Base-by-base conservation (phyloP, 1,139 yeast genomes). In the Pichia sp. region DNA sequence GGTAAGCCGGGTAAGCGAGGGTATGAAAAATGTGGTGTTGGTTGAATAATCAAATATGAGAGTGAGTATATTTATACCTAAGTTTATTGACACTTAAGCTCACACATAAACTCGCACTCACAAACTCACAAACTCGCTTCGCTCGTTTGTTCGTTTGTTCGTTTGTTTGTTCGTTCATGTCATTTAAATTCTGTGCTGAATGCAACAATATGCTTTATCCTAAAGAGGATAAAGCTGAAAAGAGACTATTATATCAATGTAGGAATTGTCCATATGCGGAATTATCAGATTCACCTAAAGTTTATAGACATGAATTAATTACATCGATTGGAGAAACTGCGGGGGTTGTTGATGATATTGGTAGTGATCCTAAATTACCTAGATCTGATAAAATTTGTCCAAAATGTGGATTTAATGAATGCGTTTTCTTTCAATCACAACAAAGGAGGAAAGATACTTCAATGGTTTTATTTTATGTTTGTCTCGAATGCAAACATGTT, bases 141-240 rank as follows among this genome's bases (percentile, higher is more conserved):
- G n/a, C n/a, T n/a, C n/a, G n/a, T n/a, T n/a, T n/a, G n/a, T n/a
- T n/a, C n/a, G n/a, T n/a, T n/a, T n/a, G n/a, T n/a, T n/a, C n/a
- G n/a, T n/a, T n/a, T n/a, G n/a, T n/a, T n/a, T n/a, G n/a, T n/a
- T n/a, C n/a, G n/a, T n/a, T n/a, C 44, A 85, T 84, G 95, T 84
- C 95, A 35, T 88, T 88, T 64, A 75, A 94, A 60, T 88, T 88
- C 67, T 88, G 96, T 62, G 82, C 91, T 52, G 94, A 85, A 59
- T 88, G 83, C 74, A 93, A 93, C 72, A 93, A 93, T 61, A 89
- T 91, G 98, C 75, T 91, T 66, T 93, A 91, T 62, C 98, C 99
- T n/a, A 79, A 85, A 54, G 98, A 93, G 67, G 98, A 93, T 61
- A 84, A 84, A 58, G 78, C 71, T 44, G 69, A 74, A 44, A 69